Evolutionary conservation across 495 filamentous ascomycete species (phyloP).

Genomic region (Aspergillus ellipticus): DNA sequence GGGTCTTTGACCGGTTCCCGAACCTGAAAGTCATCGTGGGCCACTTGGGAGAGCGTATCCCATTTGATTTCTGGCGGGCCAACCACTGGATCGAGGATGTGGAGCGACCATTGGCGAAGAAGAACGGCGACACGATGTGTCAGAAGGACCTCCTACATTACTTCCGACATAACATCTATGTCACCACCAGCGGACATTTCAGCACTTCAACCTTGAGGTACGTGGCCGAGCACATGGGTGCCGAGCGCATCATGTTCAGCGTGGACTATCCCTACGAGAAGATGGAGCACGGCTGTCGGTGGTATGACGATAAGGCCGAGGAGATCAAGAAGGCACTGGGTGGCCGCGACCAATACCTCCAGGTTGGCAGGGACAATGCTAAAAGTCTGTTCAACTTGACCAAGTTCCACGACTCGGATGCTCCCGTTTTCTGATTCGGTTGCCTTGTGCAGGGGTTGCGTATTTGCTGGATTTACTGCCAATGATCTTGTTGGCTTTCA

Average conservation of each 20-base stretch:
- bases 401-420: slow-evolving; percentile 18
- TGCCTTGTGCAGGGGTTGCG: too few relatives aligned
- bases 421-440: slow-evolving; percentile 11
- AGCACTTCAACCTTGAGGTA: neutral
- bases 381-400: slow-evolving; percentile 38
- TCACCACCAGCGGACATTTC: slow-evolving; percentile 6
- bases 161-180: slow-evolving; percentile 36
- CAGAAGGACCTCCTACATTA: slow-evolving; percentile 42
- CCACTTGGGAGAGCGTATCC: slow-evolving; percentile 55
- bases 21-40: slow-evolving; percentile 53
- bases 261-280: slow-evolving; percentile 10
- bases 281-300: neutral
- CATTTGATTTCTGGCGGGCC: slow-evolving; percentile 52
- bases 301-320: slow-evolving; percentile 4
- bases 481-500: too few relatives aligned
- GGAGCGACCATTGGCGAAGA: slow-evolving; percentile 24
- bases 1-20: slow-evolving; percentile 37
- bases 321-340: slow-evolving; percentile 15
- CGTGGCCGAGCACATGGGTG: neutral
- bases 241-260: slow-evolving; percentile 9
- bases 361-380: slow-evolving; percentile 40
- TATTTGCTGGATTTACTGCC: neutral
- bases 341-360: slow-evolving; percentile 24
- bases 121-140: slow-evolving; percentile 18
- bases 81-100: slow-evolving; percentile 46